Conservation (phyloP, 306 rosid species). For the Quercus parvula region DNA sequence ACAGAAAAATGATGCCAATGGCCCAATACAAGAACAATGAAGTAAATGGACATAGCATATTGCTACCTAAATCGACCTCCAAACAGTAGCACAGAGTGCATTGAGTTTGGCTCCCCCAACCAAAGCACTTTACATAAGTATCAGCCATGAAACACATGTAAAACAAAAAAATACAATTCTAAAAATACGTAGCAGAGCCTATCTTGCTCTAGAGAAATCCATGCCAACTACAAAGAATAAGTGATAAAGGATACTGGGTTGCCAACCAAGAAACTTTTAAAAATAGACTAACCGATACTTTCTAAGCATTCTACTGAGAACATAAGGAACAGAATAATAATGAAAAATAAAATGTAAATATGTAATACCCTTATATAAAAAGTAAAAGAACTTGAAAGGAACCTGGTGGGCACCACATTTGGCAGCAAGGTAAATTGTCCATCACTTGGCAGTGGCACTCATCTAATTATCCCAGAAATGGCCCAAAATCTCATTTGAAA, state of each 20-base stretch:
- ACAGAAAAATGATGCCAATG: neutral
- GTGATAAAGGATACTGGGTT: neutral
- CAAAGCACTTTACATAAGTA: too few species aligned
- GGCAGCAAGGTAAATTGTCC: neutral
- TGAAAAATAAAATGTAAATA: neutral
- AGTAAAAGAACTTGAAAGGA: too few species aligned
- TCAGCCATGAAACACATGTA: too few species aligned
- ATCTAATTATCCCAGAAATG: neutral
- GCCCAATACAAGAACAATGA: neutral
- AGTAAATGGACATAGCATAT: neutral
- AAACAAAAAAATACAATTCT: too few species aligned
- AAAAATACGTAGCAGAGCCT: neutral
- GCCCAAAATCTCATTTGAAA: neutral
- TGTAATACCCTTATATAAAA: neutral
- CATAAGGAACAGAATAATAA: neutral
- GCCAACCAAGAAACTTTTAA: neutral
- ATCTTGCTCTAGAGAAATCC: neutral
- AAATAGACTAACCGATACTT: neutral
- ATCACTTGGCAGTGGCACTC: neutral
- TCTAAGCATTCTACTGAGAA: neutral
- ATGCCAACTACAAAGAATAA: neutral
- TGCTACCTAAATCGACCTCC: neutral
- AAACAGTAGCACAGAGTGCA: neutral
- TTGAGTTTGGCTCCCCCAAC: neutral
- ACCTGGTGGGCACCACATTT: neutral